Evolutionary conservation across 129 eudicot species (phyloP).

Genomic region (Artemisia tridentata): DNA sequence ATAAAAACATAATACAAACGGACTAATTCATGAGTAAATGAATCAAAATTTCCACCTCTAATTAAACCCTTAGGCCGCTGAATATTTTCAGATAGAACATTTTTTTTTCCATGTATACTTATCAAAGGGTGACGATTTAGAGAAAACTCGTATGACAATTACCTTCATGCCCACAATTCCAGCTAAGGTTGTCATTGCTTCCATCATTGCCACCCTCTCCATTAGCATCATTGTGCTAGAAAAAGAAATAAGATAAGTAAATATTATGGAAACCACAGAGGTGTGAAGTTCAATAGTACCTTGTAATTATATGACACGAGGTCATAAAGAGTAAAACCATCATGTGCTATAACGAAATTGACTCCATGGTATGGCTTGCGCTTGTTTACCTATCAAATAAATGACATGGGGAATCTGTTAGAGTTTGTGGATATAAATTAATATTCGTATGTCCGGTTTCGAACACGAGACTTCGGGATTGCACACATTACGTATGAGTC

Average conservation of each 20-base stretch:
- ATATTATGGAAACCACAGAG: neutral
- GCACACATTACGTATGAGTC: no score
- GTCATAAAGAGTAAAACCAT: constrained; percentile 93
- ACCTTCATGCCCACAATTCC: constrained; percentile 99
- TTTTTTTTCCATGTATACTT: neutral
- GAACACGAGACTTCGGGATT: no score
- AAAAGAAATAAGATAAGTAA: constrained; percentile 23
- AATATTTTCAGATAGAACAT: neutral
- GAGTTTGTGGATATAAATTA: no score
- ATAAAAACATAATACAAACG: neutral
- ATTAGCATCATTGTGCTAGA: constrained; percentile 90
- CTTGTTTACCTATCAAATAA: constrained; percentile 64
- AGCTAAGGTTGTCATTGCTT: constrained; percentile 89
- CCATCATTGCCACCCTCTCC: constrained; percentile 98
- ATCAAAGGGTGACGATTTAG: neutral
- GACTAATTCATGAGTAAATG: constrained; percentile 4
- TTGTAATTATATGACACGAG: constrained; percentile 87
- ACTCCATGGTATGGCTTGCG: constrained; percentile 92
- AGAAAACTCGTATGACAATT: constrained; percentile 9
- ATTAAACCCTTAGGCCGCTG: neutral
- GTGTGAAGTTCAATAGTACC: constrained; percentile 42
- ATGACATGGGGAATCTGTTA: neutral
- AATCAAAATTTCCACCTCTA: neutral
- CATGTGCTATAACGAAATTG: constrained; percentile 92
- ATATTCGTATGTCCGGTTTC: no score